phyloP scores from a whole-genome alignment of 2,329 filamentous ascomycete species.

The Herpotrichia juniperi region DNA sequence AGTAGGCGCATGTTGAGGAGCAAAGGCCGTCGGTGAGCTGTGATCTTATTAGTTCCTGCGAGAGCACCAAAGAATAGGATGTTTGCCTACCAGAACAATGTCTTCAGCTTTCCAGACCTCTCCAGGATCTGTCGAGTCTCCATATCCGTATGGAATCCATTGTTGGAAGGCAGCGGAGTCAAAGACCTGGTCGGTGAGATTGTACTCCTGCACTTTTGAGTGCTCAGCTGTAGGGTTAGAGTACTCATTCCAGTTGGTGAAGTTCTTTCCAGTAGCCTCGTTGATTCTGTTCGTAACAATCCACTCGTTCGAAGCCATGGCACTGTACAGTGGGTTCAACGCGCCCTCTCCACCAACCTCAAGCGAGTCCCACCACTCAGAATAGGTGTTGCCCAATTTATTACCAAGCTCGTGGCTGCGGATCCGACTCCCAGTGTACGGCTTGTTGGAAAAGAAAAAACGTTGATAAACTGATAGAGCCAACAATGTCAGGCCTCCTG shows the following conservation, averaged over 20 bases:
- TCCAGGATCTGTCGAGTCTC: background rate
- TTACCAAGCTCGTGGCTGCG: conserved; percentile 43
- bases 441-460: conserved; percentile 51
- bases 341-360: background rate
- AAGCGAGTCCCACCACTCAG: conserved; percentile 7
- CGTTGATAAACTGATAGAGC: conserved; percentile 51
- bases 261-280: conserved; percentile 30
- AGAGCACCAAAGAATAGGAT: background rate
- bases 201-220: conserved; percentile 19
- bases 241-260: conserved; percentile 48
- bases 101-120: conserved; percentile 1
- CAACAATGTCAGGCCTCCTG: conserved; percentile 52
- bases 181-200: conserved; percentile 12
- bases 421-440: conserved; percentile 51
- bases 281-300: conserved; percentile 24
- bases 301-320: conserved; percentile 26
- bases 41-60: too few relatives aligned
- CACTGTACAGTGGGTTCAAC: background rate
- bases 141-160: conserved; percentile 12
- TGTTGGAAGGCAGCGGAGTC: conserved; percentile 34
- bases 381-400: conserved; percentile 15
- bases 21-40: conserved; percentile 59
- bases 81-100: conserved; percentile 1
- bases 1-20: conserved; percentile 62
- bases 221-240: conserved; percentile 34